Conservation (phyloP, 345 rosid genomes). For the Aquilaria yunnanensis region DNA sequence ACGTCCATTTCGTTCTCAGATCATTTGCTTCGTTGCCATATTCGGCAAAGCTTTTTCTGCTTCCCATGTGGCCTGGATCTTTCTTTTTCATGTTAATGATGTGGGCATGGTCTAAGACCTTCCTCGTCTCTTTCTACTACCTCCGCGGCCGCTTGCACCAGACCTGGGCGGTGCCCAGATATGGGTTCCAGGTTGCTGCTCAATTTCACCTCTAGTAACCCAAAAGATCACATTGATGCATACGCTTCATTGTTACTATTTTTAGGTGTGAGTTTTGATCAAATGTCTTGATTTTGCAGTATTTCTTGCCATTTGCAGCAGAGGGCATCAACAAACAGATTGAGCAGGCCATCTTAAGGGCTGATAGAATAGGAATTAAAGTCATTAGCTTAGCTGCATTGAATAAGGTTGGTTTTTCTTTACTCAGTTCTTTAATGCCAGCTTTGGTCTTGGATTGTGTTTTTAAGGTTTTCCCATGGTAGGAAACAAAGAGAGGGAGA, state of each 20-base stretch:
- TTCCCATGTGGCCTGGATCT: constrained; percentile 41
- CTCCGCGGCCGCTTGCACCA: constrained; percentile 65
- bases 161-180: constrained; percentile 85
- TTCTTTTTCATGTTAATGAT: constrained; percentile 41
- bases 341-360: constrained; percentile 74
- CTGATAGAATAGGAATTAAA: constrained; percentile 77
- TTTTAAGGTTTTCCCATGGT: no score
- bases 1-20: constrained; percentile 57
- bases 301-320: constrained; percentile 89
- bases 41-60: constrained; percentile 28
- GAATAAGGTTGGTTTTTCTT: constrained; percentile 47
- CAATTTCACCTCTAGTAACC: not conserved
- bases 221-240: not conserved
- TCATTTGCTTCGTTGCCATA: constrained; percentile 58
- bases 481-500: not conserved
- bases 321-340: constrained; percentile 79
- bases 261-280: no score
- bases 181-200: constrained; percentile 69
- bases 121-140: constrained; percentile 47
- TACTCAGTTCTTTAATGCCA: not conserved
- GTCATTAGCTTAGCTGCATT: constrained; percentile 98
- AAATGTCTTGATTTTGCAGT: constrained; percentile 36
- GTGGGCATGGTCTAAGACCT: constrained; percentile 82
- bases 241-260: no score
- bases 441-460: no score